phyloP scores from a whole-genome alignment of 306 rosid species.

The Gillenia trifoliata region DNA sequence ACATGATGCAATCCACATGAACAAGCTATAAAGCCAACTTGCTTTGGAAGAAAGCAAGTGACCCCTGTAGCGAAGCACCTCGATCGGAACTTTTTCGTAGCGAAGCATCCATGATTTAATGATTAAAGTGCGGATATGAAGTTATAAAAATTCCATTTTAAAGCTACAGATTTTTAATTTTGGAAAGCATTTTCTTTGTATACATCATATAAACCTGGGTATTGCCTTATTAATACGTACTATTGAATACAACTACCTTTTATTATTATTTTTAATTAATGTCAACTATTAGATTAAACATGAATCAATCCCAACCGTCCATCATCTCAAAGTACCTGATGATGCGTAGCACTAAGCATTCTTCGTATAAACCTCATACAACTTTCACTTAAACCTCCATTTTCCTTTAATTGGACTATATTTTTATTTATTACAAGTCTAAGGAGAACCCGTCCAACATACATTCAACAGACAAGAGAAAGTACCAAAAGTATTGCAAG shows the following conservation, averaged over 20 bases:
- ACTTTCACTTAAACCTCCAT: neutral
- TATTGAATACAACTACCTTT: no score
- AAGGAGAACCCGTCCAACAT: neutral
- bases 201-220: neutral
- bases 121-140: no score
- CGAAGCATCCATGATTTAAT: neutral
- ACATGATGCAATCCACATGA: neutral
- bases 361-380: slow-evolving; percentile 1
- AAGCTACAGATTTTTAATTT: neutral
- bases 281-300: no score
- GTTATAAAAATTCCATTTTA: neutral
- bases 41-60: neutral
- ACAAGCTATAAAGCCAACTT: neutral
- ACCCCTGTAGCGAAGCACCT: neutral
- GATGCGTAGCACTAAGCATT: no score
- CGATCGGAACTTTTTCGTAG: no score
- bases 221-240: no score
- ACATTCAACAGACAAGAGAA: neutral
- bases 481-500: neutral
- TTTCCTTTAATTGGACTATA: no score
- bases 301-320: no score
- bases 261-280: no score
- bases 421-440: neutral
- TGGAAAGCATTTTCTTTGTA: neutral
- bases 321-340: no score